A percentile compares a stretch with the other conserved stretches of the same genome.
phyloP scores from a whole-genome alignment of 441 rosid genomes.

The Eutrema salsugineum region DNA sequence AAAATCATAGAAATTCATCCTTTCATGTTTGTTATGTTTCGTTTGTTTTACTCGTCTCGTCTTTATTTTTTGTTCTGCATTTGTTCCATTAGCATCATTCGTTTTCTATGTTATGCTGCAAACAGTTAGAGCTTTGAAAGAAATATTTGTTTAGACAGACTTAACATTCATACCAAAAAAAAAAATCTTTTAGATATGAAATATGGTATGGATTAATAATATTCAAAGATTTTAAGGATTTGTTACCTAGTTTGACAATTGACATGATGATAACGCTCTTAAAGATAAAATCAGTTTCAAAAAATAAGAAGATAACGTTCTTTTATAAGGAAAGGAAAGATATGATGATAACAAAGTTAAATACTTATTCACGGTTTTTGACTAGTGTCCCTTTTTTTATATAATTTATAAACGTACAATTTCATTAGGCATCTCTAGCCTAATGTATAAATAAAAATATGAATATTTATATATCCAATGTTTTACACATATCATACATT shows the following conservation, averaged over 20 bases:
- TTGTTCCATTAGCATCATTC: background rate
- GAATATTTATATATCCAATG: background rate
- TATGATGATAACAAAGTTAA: background rate
- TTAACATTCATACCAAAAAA: too few relatives aligned
- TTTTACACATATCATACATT: background rate
- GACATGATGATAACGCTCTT: background rate
- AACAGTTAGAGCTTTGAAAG: background rate
- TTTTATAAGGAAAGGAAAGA: too few relatives aligned
- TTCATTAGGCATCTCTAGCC: background rate
- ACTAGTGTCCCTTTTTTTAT: background rate
- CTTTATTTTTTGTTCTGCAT: background rate
- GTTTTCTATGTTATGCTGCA: background rate
- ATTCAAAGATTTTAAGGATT: constrained; percentile 10
- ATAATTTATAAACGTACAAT: background rate
- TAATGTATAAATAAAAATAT: background rate
- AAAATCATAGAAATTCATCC: background rate
- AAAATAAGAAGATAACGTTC: too few relatives aligned
- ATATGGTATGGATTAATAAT: background rate
- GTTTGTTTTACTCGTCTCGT: background rate
- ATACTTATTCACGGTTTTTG: background rate
- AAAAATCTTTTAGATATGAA: too few relatives aligned
- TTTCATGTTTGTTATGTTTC: background rate
- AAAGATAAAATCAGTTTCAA: too few relatives aligned
- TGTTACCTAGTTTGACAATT: constrained; percentile 5
- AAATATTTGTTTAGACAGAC: too few relatives aligned